These are phyloP conservation scores for Ophiostoma himal-ulmi DNA, from an alignment of 2,329 filamentous ascomycete species.

Conservation along the genomic window DNA sequence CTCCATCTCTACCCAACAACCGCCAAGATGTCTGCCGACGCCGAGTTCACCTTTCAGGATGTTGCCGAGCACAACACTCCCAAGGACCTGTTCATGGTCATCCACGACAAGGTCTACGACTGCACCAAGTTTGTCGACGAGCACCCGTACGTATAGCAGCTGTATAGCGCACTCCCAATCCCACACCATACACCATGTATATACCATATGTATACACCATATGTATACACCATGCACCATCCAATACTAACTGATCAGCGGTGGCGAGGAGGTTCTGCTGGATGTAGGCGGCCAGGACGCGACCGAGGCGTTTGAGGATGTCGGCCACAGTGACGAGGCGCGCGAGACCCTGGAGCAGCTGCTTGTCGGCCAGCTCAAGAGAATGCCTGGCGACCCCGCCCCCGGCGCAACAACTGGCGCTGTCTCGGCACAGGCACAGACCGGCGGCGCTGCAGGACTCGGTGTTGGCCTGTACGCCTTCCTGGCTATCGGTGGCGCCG, in stretches of 20 bases:
- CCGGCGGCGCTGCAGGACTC: constrained; percentile 49
- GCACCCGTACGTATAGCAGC: constrained; percentile 63
- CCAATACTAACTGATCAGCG: constrained; percentile 49
- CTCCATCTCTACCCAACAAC: constrained; percentile 7
- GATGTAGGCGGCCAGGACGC: constrained; percentile 94
- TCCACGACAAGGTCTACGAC: constrained; percentile 98
- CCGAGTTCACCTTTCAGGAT: constrained; percentile 68
- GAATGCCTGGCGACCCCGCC: constrained; percentile 71
- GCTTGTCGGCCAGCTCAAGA: constrained; percentile 70
- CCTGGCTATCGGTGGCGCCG: constrained; percentile 67
- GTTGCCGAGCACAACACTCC: constrained; percentile 82
- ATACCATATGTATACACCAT: too few relatives aligned
- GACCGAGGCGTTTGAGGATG: constrained; percentile 97
- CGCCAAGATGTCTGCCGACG: constrained; percentile 39
- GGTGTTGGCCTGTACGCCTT: constrained; percentile 78
- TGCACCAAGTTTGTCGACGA: constrained; percentile 85
- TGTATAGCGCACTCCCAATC: neutral
- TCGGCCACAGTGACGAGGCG: constrained; percentile 97
- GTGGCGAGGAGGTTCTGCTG: constrained; percentile 95
- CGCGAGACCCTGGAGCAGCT: constrained; percentile 83
- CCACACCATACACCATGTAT: too few relatives aligned
- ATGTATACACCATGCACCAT: too few relatives aligned
- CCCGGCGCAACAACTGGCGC: constrained; percentile 54
- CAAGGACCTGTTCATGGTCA: constrained; percentile 86
- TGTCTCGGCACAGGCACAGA: constrained; percentile 45